These are phyloP conservation scores for Hypoxylon perforatum DNA, from an alignment of 495 filamentous ascomycete genomes.

Conservation along the genomic window DNA sequence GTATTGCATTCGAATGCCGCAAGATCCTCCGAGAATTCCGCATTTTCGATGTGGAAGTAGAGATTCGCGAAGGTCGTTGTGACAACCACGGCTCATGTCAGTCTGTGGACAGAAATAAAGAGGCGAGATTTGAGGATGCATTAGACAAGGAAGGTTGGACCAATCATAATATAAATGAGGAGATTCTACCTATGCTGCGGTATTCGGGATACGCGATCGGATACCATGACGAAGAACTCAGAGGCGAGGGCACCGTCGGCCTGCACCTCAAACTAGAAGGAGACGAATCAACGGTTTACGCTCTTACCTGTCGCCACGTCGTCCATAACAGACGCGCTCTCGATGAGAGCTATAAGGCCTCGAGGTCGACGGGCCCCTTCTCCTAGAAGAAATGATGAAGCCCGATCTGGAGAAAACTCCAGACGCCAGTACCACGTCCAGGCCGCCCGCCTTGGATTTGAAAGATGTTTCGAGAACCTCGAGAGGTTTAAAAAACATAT, in stretches of 20 bases:
- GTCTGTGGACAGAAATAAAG: background rate
- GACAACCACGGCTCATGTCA: background rate
- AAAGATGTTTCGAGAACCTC: no score
- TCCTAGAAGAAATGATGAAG: no score
- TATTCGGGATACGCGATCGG: conserved; percentile 6
- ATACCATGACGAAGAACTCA: background rate
- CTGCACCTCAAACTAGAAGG: conserved; percentile 17
- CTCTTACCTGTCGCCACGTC: conserved; percentile 18
- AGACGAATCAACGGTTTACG: conserved; percentile 8
- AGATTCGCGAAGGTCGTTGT: conserved; percentile 2
- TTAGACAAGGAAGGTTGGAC: background rate
- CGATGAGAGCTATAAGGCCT: conserved; percentile 2
- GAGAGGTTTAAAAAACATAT: no score
- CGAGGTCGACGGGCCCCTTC: no score
- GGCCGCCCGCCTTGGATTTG: no score
- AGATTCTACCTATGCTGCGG: background rate
- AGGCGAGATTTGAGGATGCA: no score
- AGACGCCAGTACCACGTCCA: no score
- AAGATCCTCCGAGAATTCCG: background rate
- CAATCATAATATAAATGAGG: background rate
- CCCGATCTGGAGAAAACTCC: no score
- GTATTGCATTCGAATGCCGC: conserved; percentile 3
- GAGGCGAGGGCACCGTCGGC: conserved; percentile 5
- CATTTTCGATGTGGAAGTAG: conserved; percentile 1
- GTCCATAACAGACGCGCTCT: background rate